Evolutionary conservation across 2,329 filamentous ascomycete genomes (phyloP).

Genomic region (Bipolaris bicolor): DNA sequence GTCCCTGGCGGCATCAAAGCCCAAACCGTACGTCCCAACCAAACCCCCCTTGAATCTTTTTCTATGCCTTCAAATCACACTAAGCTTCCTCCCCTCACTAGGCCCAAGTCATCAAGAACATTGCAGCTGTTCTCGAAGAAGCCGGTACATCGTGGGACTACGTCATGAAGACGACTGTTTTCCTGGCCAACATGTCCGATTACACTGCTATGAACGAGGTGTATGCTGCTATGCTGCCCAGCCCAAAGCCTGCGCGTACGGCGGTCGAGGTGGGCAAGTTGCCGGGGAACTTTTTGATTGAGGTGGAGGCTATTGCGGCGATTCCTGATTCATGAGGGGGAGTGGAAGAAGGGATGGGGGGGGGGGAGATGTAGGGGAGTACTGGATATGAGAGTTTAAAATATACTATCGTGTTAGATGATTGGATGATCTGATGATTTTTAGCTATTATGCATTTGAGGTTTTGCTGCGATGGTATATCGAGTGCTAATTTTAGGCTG

Average conservation of each 20-base stretch:
- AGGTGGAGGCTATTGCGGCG: constrained; percentile 43
- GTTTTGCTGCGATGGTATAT: too few species aligned
- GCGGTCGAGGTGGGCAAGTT: constrained; percentile 42
- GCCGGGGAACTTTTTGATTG: constrained; percentile 38
- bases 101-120: constrained; percentile 46
- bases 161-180: constrained; percentile 44
- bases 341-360: too few species aligned
- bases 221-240: constrained; percentile 38
- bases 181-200: constrained; percentile 42
- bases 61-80: not conserved
- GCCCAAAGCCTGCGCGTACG: constrained; percentile 40
- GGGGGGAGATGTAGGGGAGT: not conserved
- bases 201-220: constrained; percentile 44
- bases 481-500: too few species aligned
- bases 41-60: rapidly evolving
- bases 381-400: not conserved
- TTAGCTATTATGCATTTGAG: too few species aligned
- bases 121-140: constrained; percentile 37
- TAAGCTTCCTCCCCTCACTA: constrained; percentile 7
- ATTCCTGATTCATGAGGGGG: constrained; percentile 30
- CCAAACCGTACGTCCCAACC: constrained; percentile 26
- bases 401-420: too few species aligned
- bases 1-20: constrained; percentile 34
- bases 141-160: constrained; percentile 44
- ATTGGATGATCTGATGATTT: too few species aligned